phyloP scores from a whole-genome alignment of 1,284 basidiomycete genomes.

The Somion occarium region DNA sequence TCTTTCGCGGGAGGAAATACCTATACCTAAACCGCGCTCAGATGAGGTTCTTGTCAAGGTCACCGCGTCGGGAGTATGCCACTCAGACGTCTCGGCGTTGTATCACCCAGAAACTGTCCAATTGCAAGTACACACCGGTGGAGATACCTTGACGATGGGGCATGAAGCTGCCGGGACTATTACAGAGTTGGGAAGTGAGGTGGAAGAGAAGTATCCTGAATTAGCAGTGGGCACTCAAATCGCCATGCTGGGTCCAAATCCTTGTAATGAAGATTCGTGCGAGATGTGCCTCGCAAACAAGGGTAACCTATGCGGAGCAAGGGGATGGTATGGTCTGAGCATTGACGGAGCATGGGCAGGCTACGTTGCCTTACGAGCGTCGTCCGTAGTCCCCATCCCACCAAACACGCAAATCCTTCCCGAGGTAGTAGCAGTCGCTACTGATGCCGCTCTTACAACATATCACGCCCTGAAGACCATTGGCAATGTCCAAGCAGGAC shows the following conservation, averaged over 20 bases:
- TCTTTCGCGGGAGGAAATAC: slow-evolving; percentile 12
- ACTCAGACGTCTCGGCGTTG: slow-evolving; percentile 10
- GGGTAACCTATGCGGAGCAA: slow-evolving; percentile 15
- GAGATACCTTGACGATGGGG: slow-evolving; percentile 15
- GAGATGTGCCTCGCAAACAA: slow-evolving; percentile 12
- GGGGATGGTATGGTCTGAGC: slow-evolving; percentile 9
- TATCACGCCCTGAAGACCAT: slow-evolving; percentile 18
- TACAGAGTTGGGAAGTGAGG: slow-evolving; percentile 13
- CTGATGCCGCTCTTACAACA: slow-evolving; percentile 22
- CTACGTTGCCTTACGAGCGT: slow-evolving; percentile 15
- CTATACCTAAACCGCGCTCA: slow-evolving; percentile 16
- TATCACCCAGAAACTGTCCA: not conserved
- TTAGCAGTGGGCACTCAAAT: slow-evolving; percentile 18
- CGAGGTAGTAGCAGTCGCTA: slow-evolving; percentile 17
- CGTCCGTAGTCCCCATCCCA: slow-evolving; percentile 17
- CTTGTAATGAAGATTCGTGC: slow-evolving; percentile 16
- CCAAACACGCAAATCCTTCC: slow-evolving; percentile 14
- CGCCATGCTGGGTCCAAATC: slow-evolving; percentile 15
- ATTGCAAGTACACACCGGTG: not conserved
- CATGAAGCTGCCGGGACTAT: slow-evolving; percentile 22
- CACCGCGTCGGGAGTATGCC: slow-evolving; percentile 21
- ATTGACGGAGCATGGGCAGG: slow-evolving; percentile 19
- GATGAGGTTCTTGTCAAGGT: slow-evolving; percentile 21
- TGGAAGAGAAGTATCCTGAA: slow-evolving; percentile 8
- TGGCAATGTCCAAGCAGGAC: slow-evolving; percentile 13